A percentile compares a stretch with the other conserved stretches of the same genome.
Evolutionary conservation across 2,329 filamentous ascomycete species (phyloP).

Genomic region (Ophiocordyceps camponoti-saundersi): DNA sequence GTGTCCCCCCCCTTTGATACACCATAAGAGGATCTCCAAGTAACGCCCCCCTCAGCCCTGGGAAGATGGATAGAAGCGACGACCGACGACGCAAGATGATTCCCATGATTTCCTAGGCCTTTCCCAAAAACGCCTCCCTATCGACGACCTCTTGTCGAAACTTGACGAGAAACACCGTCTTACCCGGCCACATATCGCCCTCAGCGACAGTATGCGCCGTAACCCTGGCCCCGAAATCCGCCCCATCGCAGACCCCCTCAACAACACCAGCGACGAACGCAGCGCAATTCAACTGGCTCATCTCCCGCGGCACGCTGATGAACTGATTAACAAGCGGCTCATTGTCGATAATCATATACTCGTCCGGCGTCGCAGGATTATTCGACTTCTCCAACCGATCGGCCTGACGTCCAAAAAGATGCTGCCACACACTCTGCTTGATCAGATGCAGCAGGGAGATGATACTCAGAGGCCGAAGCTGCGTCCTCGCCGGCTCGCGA

Average conservation of each 20-base stretch:
- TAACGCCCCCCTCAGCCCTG: too few species aligned
- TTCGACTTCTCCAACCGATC: constrained; percentile 84
- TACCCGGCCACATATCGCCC: constrained; percentile 83
- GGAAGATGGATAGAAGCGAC: too few species aligned
- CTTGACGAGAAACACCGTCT: constrained; percentile 90
- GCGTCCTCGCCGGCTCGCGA: constrained; percentile 52
- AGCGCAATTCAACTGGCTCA: constrained; percentile 91
- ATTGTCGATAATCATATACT: constrained; percentile 99
- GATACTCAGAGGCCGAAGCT: constrained; percentile 70
- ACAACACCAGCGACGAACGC: constrained; percentile 91
- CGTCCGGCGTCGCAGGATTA: constrained; percentile 66
- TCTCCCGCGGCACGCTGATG: constrained; percentile 83
- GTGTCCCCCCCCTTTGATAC: too few species aligned
- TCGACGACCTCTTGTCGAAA: constrained; percentile 87
- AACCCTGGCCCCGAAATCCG: constrained; percentile 75
- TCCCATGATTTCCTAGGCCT: constrained; percentile 18
- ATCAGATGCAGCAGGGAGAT: constrained; percentile 89
- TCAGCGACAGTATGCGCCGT: constrained; percentile 66
- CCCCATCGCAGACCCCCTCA: constrained; percentile 88
- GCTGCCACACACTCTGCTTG: constrained; percentile 78
- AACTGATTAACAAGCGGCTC: constrained; percentile 92
- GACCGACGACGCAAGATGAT: background rate
- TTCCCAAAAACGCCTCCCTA: constrained; percentile 66
- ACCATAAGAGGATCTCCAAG: too few species aligned
- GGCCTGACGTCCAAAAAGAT: constrained; percentile 79